phyloP scores from a whole-genome alignment of 2,329 filamentous ascomycete species.

The Sporothrix globosa region DNA sequence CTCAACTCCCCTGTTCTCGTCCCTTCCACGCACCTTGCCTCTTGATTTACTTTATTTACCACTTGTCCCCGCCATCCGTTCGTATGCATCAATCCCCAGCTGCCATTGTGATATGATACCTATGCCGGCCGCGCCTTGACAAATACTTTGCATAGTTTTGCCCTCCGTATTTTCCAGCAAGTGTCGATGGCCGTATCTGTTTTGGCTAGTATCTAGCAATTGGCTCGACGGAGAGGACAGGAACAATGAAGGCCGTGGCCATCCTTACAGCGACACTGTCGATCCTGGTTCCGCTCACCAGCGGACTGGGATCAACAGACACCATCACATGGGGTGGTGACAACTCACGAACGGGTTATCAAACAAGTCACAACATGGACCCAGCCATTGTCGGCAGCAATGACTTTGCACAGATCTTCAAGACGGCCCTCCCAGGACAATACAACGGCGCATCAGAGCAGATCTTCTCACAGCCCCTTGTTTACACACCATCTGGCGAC shows the following conservation, averaged over 20 bases:
- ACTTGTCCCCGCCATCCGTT: not conserved
- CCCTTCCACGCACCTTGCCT: not conserved
- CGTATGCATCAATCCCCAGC: not conserved
- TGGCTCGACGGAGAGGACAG: not conserved
- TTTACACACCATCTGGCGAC: constrained; percentile 48
- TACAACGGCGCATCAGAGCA: constrained; percentile 56
- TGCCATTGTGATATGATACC: not conserved
- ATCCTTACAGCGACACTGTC: constrained; percentile 37
- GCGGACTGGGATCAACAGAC: constrained; percentile 51
- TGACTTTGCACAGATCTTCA: constrained; percentile 60
- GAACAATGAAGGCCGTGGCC: constrained; percentile 1
- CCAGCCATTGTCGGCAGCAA: constrained; percentile 59
- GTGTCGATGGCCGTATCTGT: not conserved
- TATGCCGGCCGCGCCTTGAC: not conserved
- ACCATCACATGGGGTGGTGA: constrained; percentile 65
- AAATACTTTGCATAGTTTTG: constrained; percentile 4
- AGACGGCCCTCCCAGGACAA: constrained; percentile 54
- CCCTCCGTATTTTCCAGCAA: not conserved
- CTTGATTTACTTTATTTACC: not conserved
- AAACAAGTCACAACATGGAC: constrained; percentile 66
- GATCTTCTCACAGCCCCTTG: constrained; percentile 55
- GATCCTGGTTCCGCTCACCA: constrained; percentile 43
- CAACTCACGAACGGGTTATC: constrained; percentile 58
- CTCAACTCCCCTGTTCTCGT: too few relatives aligned
- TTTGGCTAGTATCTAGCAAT: not conserved